Conservation (phyloP, 805 yeast species). For the Alloascoidea hylecoeti region DNA sequence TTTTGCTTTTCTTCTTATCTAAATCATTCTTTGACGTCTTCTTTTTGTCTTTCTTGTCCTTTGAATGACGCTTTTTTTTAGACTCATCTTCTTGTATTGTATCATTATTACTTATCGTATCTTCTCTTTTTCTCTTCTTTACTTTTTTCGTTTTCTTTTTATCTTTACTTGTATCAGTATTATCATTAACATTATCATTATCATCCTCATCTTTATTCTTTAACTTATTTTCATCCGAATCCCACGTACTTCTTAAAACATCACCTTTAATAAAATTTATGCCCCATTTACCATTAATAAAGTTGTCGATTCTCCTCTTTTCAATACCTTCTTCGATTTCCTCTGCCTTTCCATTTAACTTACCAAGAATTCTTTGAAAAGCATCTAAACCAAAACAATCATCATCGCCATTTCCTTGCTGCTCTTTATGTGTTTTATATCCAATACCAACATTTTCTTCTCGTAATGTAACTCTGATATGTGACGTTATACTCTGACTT, state of each 20-base stretch:
- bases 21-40: conserved; percentile 14
- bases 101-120: conserved; percentile 10
- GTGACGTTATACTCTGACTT: conserved; percentile 31
- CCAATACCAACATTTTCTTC: conserved; percentile 83
- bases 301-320: conserved; percentile 54
- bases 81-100: too few species aligned
- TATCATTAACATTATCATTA: background rate
- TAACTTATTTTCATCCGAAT: conserved; percentile 29
- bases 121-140: conserved; percentile 16
- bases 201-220: conserved; percentile 15
- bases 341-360: conserved; percentile 77
- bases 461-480: conserved; percentile 71
- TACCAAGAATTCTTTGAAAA: conserved; percentile 80
- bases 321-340: conserved; percentile 34
- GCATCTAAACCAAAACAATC: conserved; percentile 88
- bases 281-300: conserved; percentile 81
- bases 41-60: conserved; percentile 11
- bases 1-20: conserved; percentile 14
- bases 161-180: conserved; percentile 4
- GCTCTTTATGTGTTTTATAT: conserved; percentile 49
- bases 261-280: conserved; percentile 81
- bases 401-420: conserved; percentile 53
- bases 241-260: conserved; percentile 73
- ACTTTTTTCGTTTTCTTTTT: conserved; percentile 9
- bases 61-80: conserved; percentile 16